phyloP scores from a whole-genome alignment of 768 basidiomycete species.

The Filobasidium wieringae region DNA sequence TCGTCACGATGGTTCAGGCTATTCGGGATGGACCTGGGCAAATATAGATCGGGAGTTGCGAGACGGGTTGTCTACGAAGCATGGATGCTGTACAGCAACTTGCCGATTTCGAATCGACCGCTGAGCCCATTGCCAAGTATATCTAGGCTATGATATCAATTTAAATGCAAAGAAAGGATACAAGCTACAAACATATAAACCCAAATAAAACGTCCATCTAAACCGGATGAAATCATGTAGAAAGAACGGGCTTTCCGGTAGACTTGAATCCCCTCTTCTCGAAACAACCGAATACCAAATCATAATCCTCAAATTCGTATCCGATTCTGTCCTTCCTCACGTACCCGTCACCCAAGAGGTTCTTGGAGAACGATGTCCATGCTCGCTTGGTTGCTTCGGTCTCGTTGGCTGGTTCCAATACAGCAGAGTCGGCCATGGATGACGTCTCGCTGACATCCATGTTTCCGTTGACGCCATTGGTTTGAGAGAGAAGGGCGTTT shows the following conservation, averaged over 20 bases:
- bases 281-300: slow-evolving; percentile 38
- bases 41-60: background rate
- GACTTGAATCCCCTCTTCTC: slow-evolving; percentile 30
- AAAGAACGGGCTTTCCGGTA: too few relatives aligned
- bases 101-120: too few relatives aligned
- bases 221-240: too few relatives aligned
- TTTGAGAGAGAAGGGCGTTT: background rate
- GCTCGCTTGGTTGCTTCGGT: slow-evolving; percentile 61
- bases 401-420: slow-evolving; percentile 47
- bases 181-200: too few relatives aligned
- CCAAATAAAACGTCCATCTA: too few relatives aligned
- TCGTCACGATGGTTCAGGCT: background rate
- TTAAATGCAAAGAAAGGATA: too few relatives aligned
- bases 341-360: slow-evolving; percentile 44
- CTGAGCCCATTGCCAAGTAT: too few relatives aligned
- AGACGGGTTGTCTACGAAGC: too few relatives aligned
- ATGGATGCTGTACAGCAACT: too few relatives aligned
- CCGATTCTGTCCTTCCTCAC: slow-evolving; percentile 90
- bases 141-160: too few relatives aligned
- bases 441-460: slow-evolving; percentile 23
- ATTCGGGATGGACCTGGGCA: background rate
- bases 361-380: slow-evolving; percentile 46
- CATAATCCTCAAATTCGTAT: slow-evolving; percentile 77
- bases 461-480: slow-evolving; percentile 41
- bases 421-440: slow-evolving; percentile 18